Base-by-base conservation (phyloP, 345 rosid genomes). In the Eutrema yunnanense region DNA sequence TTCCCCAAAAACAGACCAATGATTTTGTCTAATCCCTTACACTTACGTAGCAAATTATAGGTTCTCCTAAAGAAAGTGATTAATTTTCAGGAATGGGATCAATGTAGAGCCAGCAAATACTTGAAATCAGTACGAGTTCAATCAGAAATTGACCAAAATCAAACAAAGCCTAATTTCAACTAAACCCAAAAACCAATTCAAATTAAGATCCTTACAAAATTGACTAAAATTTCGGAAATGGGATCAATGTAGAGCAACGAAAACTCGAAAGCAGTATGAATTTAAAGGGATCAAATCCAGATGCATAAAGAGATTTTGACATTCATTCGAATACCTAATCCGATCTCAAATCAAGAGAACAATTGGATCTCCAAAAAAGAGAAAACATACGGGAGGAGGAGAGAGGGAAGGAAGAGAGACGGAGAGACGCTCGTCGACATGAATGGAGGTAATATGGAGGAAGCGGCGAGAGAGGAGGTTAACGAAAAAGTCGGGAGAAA, bases 391-490 rank as follows among this genome's bases (percentile, higher is more conserved):
- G 3, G 53, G 65, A 3, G 80, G 11, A 13, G 71, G 75, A 70
- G 73, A 74, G 8, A 65, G 71, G 4, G 79, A 37, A 55, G 92
- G 90, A 49, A 77, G 72, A 30, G 92, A 60, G 65, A 82, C 55
- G 42, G 94, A 75, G 62, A 88, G 84, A 14, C 94, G 87, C 76
- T 93, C 98, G 57, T 93, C 98, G 63, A 93, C 75, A 83, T 83
- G 79, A 54, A 89, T 74, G 74, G 77, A 73, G 44, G 81, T 87
- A 41, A 86, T 79, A 61, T 81, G 85, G 64, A 53, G 80, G 80
- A 93, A 93, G 33, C 98, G 97, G 68, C 80, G 82, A 65, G 92
- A 79, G 64, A 93, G 92, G 67, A 87, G 84, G 52, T 79, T 73
- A 73, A 86, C 67, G 75, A 85, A 81, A 51, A 82, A 55, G 72